These are phyloP conservation scores for Botrytis porri DNA, from an alignment of 2,329 filamentous ascomycete genomes.

Conservation along the genomic window DNA sequence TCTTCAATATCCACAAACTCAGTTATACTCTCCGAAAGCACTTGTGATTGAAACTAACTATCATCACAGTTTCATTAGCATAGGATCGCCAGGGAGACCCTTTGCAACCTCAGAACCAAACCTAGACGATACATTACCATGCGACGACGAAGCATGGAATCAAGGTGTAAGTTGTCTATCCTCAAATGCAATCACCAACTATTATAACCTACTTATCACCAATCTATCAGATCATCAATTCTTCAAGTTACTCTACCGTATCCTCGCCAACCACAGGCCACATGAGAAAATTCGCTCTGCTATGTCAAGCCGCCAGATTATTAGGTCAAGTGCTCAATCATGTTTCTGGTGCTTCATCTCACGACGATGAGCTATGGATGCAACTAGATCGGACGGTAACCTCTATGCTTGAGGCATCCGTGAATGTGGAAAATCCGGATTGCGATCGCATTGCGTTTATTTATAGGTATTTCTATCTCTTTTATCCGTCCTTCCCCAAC, in stretches of 20 bases:
- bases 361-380: neutral
- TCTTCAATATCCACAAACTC: neutral
- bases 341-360: neutral
- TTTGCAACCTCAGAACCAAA: neutral
- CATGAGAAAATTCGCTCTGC: neutral
- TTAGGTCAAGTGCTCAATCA: neutral
- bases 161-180: neutral
- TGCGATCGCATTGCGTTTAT: neutral
- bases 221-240: neutral
- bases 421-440: neutral
- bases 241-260: neutral
- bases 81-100: neutral
- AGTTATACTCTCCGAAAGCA: neutral
- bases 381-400: neutral
- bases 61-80: neutral
- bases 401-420: neutral
- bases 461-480: neutral
- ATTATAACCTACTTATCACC: neutral
- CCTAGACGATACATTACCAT: neutral
- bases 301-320: neutral
- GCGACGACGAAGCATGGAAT: neutral
- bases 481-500: neutral
- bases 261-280: neutral
- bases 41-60: neutral
- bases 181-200: neutral